A percentile compares a stretch with the other conserved stretches of the same genome.
These are phyloP conservation scores for Meredithiella fracta DNA, from an alignment of 2,329 filamentous ascomycete species.

Conservation along the genomic window DNA sequence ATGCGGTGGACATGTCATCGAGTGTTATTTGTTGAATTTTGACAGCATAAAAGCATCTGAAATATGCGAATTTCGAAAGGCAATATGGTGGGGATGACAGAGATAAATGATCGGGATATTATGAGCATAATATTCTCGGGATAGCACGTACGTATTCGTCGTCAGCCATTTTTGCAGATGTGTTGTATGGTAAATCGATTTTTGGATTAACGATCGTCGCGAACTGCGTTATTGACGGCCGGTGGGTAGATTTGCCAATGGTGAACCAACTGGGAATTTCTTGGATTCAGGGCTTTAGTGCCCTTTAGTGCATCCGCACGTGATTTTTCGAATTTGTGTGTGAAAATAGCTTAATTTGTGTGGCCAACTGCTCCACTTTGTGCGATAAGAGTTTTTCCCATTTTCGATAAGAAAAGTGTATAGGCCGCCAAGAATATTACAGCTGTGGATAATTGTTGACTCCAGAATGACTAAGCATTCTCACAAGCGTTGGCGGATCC, in stretches of 20 bases:
- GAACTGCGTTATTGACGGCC: slow-evolving; percentile 15
- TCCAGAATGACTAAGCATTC: background rate
- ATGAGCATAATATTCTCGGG: slow-evolving; percentile 8
- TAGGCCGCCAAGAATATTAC: too few relatives aligned
- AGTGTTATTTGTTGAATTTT: slow-evolving; percentile 7
- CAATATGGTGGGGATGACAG: background rate
- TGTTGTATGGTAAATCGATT: slow-evolving; percentile 18
- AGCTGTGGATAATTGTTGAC: background rate
- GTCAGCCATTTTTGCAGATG: slow-evolving; percentile 62
- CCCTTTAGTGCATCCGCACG: slow-evolving; percentile 13
- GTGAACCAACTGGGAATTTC: slow-evolving; percentile 13
- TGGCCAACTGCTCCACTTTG: slow-evolving; percentile 6
- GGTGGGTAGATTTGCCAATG: slow-evolving; percentile 13
- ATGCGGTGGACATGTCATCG: slow-evolving; percentile 1
- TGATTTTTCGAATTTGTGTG: slow-evolving; percentile 14
- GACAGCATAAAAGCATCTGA: slow-evolving; percentile 18
- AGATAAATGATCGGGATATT: background rate
- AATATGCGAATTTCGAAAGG: slow-evolving; percentile 13
- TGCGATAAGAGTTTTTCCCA: background rate
- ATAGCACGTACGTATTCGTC: slow-evolving; percentile 59
- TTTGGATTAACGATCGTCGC: slow-evolving; percentile 14
- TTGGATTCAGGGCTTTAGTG: slow-evolving; percentile 14
- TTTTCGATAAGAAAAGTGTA: background rate
- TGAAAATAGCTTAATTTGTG: slow-evolving; percentile 7
- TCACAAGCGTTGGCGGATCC: background rate